These are phyloP conservation scores for Ceratocystis papillata DNA, from an alignment of 2,329 filamentous ascomycete species.

Conservation along the genomic window DNA sequence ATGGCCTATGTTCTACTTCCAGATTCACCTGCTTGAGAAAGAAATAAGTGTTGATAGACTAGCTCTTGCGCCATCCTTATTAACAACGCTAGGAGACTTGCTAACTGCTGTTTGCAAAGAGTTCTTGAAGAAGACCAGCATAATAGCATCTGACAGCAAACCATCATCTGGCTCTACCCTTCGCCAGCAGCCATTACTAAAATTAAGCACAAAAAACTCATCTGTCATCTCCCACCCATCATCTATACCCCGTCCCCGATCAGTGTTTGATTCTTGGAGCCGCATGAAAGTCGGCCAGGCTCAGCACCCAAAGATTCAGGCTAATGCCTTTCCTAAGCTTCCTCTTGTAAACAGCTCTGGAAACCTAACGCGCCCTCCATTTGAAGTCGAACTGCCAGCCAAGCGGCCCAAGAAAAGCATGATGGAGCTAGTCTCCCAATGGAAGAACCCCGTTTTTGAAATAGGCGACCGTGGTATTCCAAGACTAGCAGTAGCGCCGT, in stretches of 20 bases:
- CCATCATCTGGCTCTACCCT: neutral
- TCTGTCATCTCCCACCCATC: conserved; percentile 43
- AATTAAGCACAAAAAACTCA: conserved; percentile 38
- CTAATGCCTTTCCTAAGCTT: conserved; percentile 14
- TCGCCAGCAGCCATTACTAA: neutral
- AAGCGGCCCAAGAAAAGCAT: conserved; percentile 43
- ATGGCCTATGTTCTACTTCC: conserved; percentile 85
- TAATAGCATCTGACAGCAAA: neutral
- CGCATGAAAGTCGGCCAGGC: conserved; percentile 28
- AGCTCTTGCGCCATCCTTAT: conserved; percentile 3
- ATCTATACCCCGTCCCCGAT: conserved; percentile 13
- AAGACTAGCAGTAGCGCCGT: conserved; percentile 29
- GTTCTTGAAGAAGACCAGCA: conserved; percentile 53
- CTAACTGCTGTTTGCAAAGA: conserved; percentile 57
- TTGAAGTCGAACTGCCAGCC: conserved; percentile 14
- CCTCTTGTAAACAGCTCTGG: conserved; percentile 19
- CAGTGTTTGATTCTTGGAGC: conserved; percentile 35
- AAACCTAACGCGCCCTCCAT: conserved; percentile 24
- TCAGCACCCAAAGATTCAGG: conserved; percentile 7
- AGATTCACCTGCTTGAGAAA: conserved; percentile 39
- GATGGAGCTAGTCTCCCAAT: conserved; percentile 47
- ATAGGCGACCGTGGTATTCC: conserved; percentile 37
- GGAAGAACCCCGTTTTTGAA: conserved; percentile 70
- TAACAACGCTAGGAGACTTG: conserved; percentile 41
- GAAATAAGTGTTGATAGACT: conserved; percentile 7